These are phyloP conservation scores for Aethionema arabicum DNA, from an alignment of 345 rosid genomes.

Conservation along the genomic window DNA sequence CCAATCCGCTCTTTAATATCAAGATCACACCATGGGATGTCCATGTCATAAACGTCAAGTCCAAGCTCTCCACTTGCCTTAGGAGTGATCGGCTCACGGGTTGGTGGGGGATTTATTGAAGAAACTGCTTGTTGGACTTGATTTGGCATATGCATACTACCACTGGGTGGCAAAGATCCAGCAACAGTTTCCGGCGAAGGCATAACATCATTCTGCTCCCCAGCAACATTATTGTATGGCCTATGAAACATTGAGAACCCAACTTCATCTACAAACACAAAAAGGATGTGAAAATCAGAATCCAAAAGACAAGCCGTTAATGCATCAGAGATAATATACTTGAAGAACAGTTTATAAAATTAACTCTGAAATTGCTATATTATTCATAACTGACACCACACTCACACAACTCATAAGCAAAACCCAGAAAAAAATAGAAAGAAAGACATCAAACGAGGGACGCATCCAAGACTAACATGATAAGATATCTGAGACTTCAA, in stretches of 20 bases:
- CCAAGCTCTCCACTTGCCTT: conserved; percentile 53
- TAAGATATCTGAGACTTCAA: conserved; percentile 5
- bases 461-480: conserved; percentile 4
- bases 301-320: conserved; percentile 13
- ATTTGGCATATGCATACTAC: conserved; percentile 39
- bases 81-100: conserved; percentile 42
- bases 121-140: conserved; percentile 45
- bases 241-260: conserved; percentile 54
- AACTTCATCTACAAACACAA: conserved; percentile 46
- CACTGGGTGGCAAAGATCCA: conserved; percentile 42
- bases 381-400: conserved; percentile 11
- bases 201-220: conserved; percentile 48
- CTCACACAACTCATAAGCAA: conserved; percentile 17
- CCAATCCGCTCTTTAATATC: conserved; percentile 88
- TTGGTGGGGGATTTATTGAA: conserved; percentile 43
- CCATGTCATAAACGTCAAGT: conserved; percentile 83
- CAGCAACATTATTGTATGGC: conserved; percentile 45
- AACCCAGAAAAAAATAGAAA: conserved; percentile 8
- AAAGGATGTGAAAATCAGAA: conserved; percentile 23
- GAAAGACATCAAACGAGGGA: conserved; percentile 13
- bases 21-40: conserved; percentile 91
- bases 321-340: conserved; percentile 18
- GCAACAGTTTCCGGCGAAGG: conserved; percentile 44
- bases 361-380: not conserved
- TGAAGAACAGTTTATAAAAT: conserved; percentile 6